These are phyloP conservation scores for Paxillus ammoniavirescens DNA, from an alignment of 768 basidiomycete genomes.

Conservation along the genomic window DNA sequence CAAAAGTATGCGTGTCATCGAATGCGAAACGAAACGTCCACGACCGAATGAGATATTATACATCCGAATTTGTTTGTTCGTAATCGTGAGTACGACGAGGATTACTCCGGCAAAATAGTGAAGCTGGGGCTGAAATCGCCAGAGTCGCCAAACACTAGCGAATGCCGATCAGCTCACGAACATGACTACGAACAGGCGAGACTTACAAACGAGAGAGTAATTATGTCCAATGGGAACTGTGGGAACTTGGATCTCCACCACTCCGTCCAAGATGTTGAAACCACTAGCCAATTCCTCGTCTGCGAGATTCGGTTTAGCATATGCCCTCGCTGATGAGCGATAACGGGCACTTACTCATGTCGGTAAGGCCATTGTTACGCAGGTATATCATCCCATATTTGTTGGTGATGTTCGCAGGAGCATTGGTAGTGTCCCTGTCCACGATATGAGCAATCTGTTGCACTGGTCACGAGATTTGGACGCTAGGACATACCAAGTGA, in stretches of 20 bases:
- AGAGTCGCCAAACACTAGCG: constrained; percentile 34
- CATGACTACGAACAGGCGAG: background rate
- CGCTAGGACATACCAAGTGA: constrained; percentile 28
- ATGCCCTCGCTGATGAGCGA: background rate
- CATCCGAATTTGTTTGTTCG: background rate
- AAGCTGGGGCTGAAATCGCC: constrained; percentile 30
- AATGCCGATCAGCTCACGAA: constrained; percentile 2
- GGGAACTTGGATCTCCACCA: constrained; percentile 26
- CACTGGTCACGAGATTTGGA: background rate
- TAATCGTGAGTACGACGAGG: background rate
- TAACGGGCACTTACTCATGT: constrained; percentile 21
- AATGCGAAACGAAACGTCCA: too few species aligned
- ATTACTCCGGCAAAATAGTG: constrained; percentile 15
- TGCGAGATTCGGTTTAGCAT: constrained; percentile 11
- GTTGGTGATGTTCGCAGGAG: constrained; percentile 35
- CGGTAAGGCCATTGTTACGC: constrained; percentile 18
- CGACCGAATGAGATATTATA: too few species aligned
- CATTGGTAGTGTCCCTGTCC: constrained; percentile 29
- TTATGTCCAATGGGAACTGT: constrained; percentile 22
- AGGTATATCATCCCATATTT: constrained; percentile 27
- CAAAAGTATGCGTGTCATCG: too few species aligned
- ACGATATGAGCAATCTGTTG: background rate
- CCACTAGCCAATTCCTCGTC: constrained; percentile 21
- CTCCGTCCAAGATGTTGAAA: constrained; percentile 31
- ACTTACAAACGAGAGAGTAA: constrained; percentile 35